Conservation (phyloP, 202 grass and related monocot species). For the Saccharum hybrid region DNA sequence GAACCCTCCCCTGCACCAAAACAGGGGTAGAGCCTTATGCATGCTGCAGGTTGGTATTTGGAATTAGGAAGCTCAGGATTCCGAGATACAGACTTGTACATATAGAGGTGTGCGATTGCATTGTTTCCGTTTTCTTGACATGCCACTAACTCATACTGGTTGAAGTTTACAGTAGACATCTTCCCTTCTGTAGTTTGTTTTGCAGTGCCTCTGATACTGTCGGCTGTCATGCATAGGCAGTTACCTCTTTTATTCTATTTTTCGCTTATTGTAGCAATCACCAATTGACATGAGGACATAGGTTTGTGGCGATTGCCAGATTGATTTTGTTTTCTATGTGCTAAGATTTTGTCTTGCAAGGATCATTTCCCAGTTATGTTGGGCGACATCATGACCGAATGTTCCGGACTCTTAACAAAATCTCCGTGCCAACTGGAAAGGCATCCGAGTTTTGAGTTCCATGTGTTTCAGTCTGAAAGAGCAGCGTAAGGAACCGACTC, state of each 20-base stretch:
- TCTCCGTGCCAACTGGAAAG: no score
- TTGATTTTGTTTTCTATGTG: neutral
- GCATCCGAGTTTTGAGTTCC: no score
- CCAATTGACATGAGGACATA: neutral
- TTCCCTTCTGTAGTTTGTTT: neutral
- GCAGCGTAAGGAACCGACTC: no score
- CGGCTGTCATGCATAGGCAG: neutral
- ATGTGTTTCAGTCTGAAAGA: no score
- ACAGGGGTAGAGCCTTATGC: constrained; percentile 24
- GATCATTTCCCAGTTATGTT: neutral
- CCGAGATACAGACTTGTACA: constrained; percentile 25
- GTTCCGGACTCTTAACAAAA: no score
- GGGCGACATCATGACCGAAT: no score
- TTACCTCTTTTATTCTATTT: neutral
- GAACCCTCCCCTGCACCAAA: constrained; percentile 42
- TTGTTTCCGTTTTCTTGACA: neutral
- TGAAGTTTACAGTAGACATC: no score
- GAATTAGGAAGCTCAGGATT: neutral
- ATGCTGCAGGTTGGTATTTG: neutral
- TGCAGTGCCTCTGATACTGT: neutral
- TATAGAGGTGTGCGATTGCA: neutral
- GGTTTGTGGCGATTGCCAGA: neutral
- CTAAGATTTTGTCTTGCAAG: neutral
- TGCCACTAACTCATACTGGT: neutral
- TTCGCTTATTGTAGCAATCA: neutral